Conservation (phyloP, 2,329 filamentous ascomycete species). For the Arthroderma sp. region DNA sequence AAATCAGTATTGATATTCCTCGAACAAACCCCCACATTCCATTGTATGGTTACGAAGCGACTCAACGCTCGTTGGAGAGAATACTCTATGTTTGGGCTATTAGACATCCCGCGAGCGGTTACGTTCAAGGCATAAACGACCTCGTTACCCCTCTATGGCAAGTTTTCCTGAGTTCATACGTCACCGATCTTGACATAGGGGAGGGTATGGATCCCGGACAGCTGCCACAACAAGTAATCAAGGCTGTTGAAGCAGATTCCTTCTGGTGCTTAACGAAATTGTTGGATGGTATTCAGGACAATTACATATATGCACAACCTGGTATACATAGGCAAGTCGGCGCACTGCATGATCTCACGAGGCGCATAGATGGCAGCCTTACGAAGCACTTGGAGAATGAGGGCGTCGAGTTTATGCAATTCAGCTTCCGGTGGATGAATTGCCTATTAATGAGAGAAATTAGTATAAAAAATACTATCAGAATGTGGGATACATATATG, state of each 20-base stretch:
- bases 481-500: constrained; percentile 99
- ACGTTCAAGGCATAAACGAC: constrained; percentile 98
- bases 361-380: constrained; percentile 69
- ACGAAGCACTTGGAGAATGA: constrained; percentile 83
- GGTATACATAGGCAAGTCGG: constrained; percentile 91
- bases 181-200: constrained; percentile 85
- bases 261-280: constrained; percentile 98
- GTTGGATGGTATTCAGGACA: constrained; percentile 96
- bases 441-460: constrained; percentile 96
- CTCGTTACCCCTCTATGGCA: constrained; percentile 97
- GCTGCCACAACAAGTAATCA: constrained; percentile 74
- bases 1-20: constrained; percentile 96
- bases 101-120: constrained; percentile 89
- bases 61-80: constrained; percentile 81
- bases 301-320: constrained; percentile 95
- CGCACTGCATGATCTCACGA: constrained; percentile 76
- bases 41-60: constrained; percentile 89
- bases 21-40: constrained; percentile 93
- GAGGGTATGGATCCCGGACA: constrained; percentile 94
- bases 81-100: constrained; percentile 98
- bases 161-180: constrained; percentile 87
- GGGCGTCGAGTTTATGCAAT: constrained; percentile 96
- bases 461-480: constrained; percentile 87
- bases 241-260: constrained; percentile 92
- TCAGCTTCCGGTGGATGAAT: constrained; percentile 99